Conservation (phyloP, 169 alveolate species). For the Plasmodium gaboni region DNA sequence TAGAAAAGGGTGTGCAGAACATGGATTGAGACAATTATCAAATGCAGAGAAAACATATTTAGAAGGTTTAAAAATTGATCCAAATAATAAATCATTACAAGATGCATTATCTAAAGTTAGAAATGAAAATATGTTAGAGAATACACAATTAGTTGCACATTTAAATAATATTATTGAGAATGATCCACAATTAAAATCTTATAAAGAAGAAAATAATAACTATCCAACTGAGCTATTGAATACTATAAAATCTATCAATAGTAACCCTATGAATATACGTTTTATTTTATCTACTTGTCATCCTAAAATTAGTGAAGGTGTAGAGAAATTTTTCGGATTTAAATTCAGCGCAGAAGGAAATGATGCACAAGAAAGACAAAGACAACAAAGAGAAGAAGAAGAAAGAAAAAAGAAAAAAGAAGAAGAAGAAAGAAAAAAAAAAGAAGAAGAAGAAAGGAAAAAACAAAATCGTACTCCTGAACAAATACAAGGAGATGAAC, state of each 20-base stretch:
- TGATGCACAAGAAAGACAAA: constrained; percentile 14
- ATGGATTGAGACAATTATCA: constrained; percentile 85
- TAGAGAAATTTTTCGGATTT: constrained; percentile 59
- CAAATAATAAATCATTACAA: constrained; percentile 88
- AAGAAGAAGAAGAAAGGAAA: constrained; percentile 73
- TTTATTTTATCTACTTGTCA: constrained; percentile 34
- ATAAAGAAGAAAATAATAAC: constrained; percentile 57
- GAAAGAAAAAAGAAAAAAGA: constrained; percentile 37
- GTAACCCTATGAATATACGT: constrained; percentile 72
- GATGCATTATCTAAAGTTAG: constrained; percentile 88
- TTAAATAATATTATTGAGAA: constrained; percentile 73
- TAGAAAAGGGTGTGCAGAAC: constrained; percentile 93
- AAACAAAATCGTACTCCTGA: constrained; percentile 52
- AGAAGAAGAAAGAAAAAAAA: constrained; percentile 74
- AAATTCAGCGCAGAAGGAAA: constrained; percentile 39
- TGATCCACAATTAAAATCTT: constrained; percentile 69
- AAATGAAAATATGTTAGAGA: constrained; percentile 44
- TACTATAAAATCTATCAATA: constrained; percentile 53
- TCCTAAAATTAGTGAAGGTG: constrained; percentile 65
- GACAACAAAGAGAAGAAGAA: background rate
- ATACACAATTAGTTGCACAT: constrained; percentile 41
- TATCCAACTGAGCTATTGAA: constrained; percentile 44
- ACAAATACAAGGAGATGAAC: constrained; percentile 82
- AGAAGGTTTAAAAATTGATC: constrained; percentile 93
- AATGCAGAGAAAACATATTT: constrained; percentile 92